These are phyloP conservation scores for Aspergillus niger DNA, from an alignment of 2,329 filamentous ascomycete genomes.

Conservation along the genomic window DNA sequence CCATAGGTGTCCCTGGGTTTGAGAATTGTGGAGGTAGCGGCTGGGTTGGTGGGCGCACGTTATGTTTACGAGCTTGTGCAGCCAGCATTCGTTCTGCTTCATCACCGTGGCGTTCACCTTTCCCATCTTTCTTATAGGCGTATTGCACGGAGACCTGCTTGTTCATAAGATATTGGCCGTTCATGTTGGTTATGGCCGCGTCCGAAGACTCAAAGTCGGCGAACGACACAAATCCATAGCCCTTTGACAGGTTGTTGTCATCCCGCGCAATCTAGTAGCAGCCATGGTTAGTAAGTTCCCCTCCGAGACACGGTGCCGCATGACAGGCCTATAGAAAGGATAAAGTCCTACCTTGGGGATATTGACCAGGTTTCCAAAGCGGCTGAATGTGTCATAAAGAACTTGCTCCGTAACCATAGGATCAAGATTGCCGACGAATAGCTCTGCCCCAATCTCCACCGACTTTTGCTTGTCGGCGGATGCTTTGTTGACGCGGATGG, in stretches of 20 bases:
- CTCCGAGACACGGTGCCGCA: not conserved
- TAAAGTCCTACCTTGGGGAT: conserved; percentile 71
- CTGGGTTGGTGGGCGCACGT: conserved; percentile 79
- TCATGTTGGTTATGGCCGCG: conserved; percentile 86
- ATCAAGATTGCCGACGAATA: conserved; percentile 96
- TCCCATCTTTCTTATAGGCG: conserved; percentile 98
- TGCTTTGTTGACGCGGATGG: conserved; percentile 93
- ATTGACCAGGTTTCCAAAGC: conserved; percentile 82
- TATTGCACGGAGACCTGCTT: conserved; percentile 97
- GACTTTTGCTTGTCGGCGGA: conserved; percentile 92
- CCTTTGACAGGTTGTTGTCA: conserved; percentile 84
- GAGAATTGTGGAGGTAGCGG: conserved; percentile 75
- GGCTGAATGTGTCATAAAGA: conserved; percentile 90
- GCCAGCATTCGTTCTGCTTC: conserved; percentile 89
- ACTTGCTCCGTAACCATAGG: conserved; percentile 93
- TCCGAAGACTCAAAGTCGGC: conserved; percentile 92
- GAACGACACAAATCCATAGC: conserved; percentile 94
- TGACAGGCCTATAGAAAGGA: not conserved
- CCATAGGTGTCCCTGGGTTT: conserved; percentile 44
- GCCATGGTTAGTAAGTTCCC: conserved; percentile 25
- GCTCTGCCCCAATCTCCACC: conserved; percentile 90
- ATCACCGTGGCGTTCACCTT: conserved; percentile 94
- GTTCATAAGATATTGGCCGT: conserved; percentile 94
- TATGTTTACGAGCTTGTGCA: conserved; percentile 89
- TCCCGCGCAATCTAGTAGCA: conserved; percentile 70